phyloP scores from a whole-genome alignment of 768 basidiomycete genomes.

The Boletus sp. region DNA sequence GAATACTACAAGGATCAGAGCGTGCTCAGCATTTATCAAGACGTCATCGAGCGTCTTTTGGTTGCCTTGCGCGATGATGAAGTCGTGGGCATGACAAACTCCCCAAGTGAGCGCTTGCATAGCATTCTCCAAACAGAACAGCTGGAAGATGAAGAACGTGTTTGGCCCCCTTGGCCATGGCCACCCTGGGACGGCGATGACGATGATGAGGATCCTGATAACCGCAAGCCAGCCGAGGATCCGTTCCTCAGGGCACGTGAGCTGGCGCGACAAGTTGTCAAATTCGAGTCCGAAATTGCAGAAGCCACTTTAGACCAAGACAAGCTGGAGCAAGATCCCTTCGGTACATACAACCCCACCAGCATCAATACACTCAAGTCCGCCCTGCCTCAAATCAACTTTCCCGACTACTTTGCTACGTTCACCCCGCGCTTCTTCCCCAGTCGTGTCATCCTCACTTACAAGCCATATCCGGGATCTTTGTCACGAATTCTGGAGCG shows the following conservation, averaged over 20 bases:
- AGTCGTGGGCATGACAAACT: slow-evolving; percentile 15
- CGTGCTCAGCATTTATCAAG: slow-evolving; percentile 66
- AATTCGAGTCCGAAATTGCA: slow-evolving; percentile 77
- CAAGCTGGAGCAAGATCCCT: slow-evolving; percentile 73
- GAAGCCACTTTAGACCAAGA: slow-evolving; percentile 80
- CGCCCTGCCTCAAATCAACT: slow-evolving; percentile 73
- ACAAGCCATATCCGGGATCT: slow-evolving; percentile 70
- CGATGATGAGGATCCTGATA: slow-evolving; percentile 44
- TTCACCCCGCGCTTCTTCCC: slow-evolving; percentile 81
- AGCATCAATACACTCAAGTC: slow-evolving; percentile 66
- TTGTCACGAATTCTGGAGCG: slow-evolving; percentile 67
- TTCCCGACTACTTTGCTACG: slow-evolving; percentile 81
- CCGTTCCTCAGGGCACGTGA: slow-evolving; percentile 49
- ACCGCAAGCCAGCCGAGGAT: slow-evolving; percentile 32
- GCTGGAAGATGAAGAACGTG: slow-evolving; percentile 31
- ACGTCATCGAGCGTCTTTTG: slow-evolving; percentile 68
- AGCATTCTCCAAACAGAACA: slow-evolving; percentile 39
- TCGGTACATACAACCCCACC: slow-evolving; percentile 86
- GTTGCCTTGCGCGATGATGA: slow-evolving; percentile 51
- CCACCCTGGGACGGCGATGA: slow-evolving; percentile 78
- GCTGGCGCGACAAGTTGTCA: slow-evolving; percentile 69
- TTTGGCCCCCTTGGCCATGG: slow-evolving; percentile 85
- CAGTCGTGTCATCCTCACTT: slow-evolving; percentile 73
- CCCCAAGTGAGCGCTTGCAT: slow-evolving; percentile 14
- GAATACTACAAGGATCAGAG: slow-evolving; percentile 86